phyloP scores from a whole-genome alignment of 2,329 filamentous ascomycete genomes.

The Boeremia lycopersici region DNA sequence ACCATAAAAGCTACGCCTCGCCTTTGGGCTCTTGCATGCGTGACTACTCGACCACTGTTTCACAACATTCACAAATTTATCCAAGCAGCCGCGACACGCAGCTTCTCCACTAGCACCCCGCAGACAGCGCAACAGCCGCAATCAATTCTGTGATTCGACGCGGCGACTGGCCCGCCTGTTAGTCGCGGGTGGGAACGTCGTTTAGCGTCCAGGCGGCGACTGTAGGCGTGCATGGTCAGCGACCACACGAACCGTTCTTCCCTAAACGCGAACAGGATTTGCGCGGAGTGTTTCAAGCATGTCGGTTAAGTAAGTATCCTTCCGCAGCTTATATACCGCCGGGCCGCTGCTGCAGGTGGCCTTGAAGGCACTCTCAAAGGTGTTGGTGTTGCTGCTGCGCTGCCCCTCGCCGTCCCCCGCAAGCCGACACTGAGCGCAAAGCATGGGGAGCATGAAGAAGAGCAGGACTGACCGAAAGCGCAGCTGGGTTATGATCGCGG shows the following conservation, averaged over 20 bases:
- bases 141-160: slow-evolving; percentile 28
- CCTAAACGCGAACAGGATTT: slow-evolving; percentile 29
- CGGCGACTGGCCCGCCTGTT: slow-evolving; percentile 26
- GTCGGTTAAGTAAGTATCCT: slow-evolving; percentile 49
- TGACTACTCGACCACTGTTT: background rate
- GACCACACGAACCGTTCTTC: slow-evolving; percentile 26
- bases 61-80: slow-evolving; percentile 4
- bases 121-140: slow-evolving; percentile 25
- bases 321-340: slow-evolving; percentile 8
- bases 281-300: slow-evolving; percentile 32
- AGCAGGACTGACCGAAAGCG: slow-evolving; percentile 42
- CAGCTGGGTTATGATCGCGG: slow-evolving; percentile 93
- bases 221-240: slow-evolving; percentile 29
- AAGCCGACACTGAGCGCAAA: slow-evolving; percentile 6
- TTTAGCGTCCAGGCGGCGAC: slow-evolving; percentile 13
- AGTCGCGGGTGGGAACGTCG: slow-evolving; percentile 18
- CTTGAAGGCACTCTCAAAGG: slow-evolving; percentile 2
- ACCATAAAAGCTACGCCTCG: background rate
- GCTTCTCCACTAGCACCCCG: slow-evolving; percentile 29
- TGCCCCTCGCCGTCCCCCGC: slow-evolving; percentile 23
- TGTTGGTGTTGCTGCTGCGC: slow-evolving; percentile 3
- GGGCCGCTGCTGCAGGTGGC: background rate
- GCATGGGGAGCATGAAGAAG: slow-evolving; percentile 30
- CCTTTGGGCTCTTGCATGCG: background rate
- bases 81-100: slow-evolving; percentile 26